Conservation (phyloP, 345 rosid species). For the Sonneratia caseolaris region DNA sequence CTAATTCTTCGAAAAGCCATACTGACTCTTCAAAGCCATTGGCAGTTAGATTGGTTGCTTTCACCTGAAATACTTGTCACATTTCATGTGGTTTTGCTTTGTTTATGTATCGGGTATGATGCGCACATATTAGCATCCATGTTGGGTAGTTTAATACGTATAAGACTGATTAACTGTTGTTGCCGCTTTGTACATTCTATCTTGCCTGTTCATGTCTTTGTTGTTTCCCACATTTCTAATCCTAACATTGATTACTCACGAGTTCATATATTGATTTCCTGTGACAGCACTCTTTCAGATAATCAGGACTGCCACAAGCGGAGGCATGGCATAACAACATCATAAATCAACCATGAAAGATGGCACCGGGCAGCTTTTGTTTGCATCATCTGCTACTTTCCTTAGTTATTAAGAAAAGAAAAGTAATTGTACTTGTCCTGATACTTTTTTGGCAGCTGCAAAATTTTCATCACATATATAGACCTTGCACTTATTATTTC, state of each 20-base stretch:
- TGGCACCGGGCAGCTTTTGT: not conserved
- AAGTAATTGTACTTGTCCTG: not conserved
- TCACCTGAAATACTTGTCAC: not conserved
- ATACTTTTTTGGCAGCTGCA: not conserved
- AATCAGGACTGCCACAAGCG: conserved; percentile 75
- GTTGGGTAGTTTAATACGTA: not conserved
- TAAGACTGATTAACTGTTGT: too few species aligned
- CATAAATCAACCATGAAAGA: not conserved
- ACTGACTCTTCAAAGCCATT: not conserved
- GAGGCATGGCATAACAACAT: conserved; percentile 24
- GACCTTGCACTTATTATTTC: not conserved
- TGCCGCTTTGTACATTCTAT: not conserved
- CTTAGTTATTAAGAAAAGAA: not conserved
- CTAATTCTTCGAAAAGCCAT: not conserved
- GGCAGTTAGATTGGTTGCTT: not conserved
- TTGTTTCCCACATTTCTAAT: too few species aligned
- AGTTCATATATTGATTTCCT: not conserved
- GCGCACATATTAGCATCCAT: not conserved
- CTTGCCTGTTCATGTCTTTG: too few species aligned
- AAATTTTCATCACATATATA: not conserved
- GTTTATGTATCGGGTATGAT: not conserved
- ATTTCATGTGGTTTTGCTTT: not conserved
- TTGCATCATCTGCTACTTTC: not conserved
- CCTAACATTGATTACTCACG: not conserved
- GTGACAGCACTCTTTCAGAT: conserved; percentile 89